Percentiles rank a stretch among this genome's conserved stretches.
Evolutionary conservation across 441 rosid genomes (phyloP).

Genomic region (Breynia disticha): DNA sequence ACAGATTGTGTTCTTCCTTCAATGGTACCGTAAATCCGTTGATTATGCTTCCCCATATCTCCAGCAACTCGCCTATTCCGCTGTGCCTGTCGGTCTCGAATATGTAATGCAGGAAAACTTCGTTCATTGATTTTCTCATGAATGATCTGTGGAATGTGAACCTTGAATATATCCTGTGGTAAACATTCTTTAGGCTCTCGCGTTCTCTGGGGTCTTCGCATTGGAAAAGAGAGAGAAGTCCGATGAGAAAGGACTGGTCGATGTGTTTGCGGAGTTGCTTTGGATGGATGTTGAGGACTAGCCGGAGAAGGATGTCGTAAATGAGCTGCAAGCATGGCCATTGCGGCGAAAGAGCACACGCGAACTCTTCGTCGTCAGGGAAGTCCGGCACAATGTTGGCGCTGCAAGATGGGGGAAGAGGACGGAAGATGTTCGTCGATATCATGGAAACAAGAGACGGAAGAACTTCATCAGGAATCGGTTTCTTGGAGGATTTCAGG

Average conservation of each 20-base stretch:
- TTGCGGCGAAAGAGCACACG: slow-evolving; percentile 17
- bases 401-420: slow-evolving; percentile 36
- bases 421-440: slow-evolving; percentile 37
- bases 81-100: slow-evolving; percentile 40
- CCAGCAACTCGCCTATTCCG: slow-evolving; percentile 42
- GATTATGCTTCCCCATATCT: slow-evolving; percentile 58
- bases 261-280: slow-evolving; percentile 28
- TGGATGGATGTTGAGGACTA: slow-evolving; percentile 29
- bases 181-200: slow-evolving; percentile 40
- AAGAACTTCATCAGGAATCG: slow-evolving; percentile 20
- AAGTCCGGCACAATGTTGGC: slow-evolving; percentile 12
- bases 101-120: slow-evolving; percentile 32
- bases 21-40: slow-evolving; percentile 50
- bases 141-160: slow-evolving; percentile 36
- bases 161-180: slow-evolving; percentile 40
- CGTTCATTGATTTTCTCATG: slow-evolving; percentile 53
- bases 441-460: slow-evolving; percentile 38
- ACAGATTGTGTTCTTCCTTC: slow-evolving; percentile 52
- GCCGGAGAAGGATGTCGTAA: slow-evolving; percentile 35
- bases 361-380: slow-evolving; percentile 34
- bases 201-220: slow-evolving; percentile 54
- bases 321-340: slow-evolving; percentile 51
- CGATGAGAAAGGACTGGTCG: slow-evolving; percentile 26
- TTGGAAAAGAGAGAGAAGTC: slow-evolving; percentile 43
- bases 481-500: slow-evolving; percentile 23